Evolutionary conservation across 768 basidiomycete species (phyloP), one percentile per base, ranked within the genome.

Genomic region (Lactarius trivialis): DNA sequence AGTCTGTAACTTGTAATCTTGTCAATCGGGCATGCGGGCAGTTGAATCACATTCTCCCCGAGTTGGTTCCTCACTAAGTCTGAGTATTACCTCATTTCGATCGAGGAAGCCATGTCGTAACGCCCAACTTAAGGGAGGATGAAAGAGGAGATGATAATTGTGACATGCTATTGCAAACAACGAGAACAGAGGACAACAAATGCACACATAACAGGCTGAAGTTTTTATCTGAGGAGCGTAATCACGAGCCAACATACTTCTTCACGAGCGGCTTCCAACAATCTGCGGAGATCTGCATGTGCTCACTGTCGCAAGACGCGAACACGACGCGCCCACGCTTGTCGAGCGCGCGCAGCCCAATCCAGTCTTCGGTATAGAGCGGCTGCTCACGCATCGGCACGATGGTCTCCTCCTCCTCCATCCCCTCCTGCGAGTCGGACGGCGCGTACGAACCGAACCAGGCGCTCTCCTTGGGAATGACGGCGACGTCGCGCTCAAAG

Each of bases 401-500:
- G 49, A 89, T 78, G 1, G 69, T 68, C 69, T 70, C 75, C 51
- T 71, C 71, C 48, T 60, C 49, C n/a, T 6, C n/a, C n/a, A n/a
- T n/a, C n/a, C n/a, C 15, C 4, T 7, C 39, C 5, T 14, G 45
- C 12, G 7, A 3, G 6, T 43, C 56, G 39, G 70, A 61, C 2
- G 74, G 75, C 2, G 77, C 78, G 68, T 88, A 86, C 3, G 88
- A 86, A 7, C 89, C 91, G 73, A 94, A 93, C 91, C 91, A 93
- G 12, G 88, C 76, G 67, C 83, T 89, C 73, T 93, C 91, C 72
- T 90, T 91, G 0, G 92, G 92, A 21, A 92, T 78, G 26, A 90
- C 87, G 3, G 89, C 92, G 71, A 79, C 77, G 71, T 93, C 92
- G 60, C 84, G 72, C 1, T 81, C 76, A 71, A 93, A 93, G 48